phyloP scores from a whole-genome alignment of 78 protist species.

The Emiliania huxleyi region DNA sequence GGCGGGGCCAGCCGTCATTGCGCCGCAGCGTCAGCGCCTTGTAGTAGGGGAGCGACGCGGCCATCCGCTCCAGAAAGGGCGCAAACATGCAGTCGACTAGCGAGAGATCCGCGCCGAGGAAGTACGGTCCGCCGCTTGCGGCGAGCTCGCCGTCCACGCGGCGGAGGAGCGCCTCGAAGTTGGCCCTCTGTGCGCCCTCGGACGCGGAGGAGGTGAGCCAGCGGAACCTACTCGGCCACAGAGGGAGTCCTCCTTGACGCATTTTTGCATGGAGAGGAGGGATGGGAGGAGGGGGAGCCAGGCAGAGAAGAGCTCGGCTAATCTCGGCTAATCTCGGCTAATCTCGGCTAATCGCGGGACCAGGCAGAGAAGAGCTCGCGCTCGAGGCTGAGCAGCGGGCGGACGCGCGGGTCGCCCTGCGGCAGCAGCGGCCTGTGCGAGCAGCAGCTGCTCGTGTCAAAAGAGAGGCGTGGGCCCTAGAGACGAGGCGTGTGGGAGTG shows the following conservation, averaged over 20 bases:
- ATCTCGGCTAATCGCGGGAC: too few relatives aligned
- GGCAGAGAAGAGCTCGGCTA: too few relatives aligned
- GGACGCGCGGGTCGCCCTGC: neutral
- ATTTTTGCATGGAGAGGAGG: too few relatives aligned
- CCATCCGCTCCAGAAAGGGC: conserved; percentile 47
- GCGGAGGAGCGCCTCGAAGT: neutral
- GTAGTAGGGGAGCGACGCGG: conserved; percentile 36
- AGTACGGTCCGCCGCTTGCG: conserved; percentile 23
- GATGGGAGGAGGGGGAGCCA: too few relatives aligned
- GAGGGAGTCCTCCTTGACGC: too few relatives aligned
- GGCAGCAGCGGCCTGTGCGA: neutral
- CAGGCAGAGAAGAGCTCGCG: neutral
- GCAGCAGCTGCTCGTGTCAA: neutral
- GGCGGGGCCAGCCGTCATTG: neutral
- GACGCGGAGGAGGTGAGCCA: neutral
- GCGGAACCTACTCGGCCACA: too few relatives aligned
- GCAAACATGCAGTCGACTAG: conserved; percentile 25
- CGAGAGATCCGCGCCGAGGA: conserved; percentile 3
- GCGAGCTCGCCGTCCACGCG: neutral
- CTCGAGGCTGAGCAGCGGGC: neutral
- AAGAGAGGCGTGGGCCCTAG: too few relatives aligned
- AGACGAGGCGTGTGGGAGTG: too few relatives aligned
- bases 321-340: too few relatives aligned
- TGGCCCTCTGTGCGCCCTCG: neutral
- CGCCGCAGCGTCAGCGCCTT: conserved; percentile 27